Conservation (phyloP, 169 alveolate genomes). For the Cystoisospora suis region DNA sequence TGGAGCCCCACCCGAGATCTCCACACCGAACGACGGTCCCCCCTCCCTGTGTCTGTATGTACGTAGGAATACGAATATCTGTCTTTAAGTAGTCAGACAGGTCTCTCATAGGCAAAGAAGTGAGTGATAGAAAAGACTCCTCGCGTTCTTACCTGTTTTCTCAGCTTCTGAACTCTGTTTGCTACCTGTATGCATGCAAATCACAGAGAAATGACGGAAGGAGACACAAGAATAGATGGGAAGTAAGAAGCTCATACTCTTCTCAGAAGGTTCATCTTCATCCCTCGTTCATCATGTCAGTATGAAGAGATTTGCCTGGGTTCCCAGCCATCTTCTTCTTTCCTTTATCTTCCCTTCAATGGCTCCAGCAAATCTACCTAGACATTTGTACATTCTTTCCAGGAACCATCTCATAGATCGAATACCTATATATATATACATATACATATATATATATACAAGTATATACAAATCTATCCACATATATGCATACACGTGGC, state of each 20-base stretch:
- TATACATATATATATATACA: background rate
- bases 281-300: background rate
- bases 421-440: background rate
- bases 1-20: background rate
- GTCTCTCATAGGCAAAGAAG: background rate
- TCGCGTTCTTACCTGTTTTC: conserved; percentile 28
- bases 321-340: background rate
- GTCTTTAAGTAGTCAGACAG: background rate
- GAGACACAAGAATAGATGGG: too few relatives aligned
- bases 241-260: background rate
- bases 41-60: background rate
- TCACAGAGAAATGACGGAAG: background rate
- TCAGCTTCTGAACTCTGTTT: conserved; percentile 59
- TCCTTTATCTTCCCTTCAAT: background rate
- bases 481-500: background rate
- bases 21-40: background rate
- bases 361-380: background rate
- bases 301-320: too few relatives aligned
- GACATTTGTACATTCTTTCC: background rate
- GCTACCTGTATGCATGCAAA: conserved; percentile 39
- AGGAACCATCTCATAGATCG: background rate
- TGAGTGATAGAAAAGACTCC: background rate
- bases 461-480: background rate
- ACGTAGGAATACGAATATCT: background rate
- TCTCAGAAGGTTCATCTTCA: background rate